These are phyloP conservation scores for Populus ilicifolia DNA, from an alignment of 345 rosid species.

Conservation along the genomic window DNA sequence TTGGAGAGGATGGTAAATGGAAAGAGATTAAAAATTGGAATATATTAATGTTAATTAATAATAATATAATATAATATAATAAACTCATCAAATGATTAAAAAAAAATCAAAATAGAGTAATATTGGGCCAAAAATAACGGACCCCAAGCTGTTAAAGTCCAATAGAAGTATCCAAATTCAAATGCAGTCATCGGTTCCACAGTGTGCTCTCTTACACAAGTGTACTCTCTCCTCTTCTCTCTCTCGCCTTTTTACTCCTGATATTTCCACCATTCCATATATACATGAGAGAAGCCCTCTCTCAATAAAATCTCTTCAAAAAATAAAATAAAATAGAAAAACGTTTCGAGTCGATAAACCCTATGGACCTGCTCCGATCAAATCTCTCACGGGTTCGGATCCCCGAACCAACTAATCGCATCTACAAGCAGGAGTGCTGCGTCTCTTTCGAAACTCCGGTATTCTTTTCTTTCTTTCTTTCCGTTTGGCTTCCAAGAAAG, in stretches of 20 bases:
- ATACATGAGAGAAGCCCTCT: background rate
- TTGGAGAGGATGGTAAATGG: no score
- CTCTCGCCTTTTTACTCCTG: background rate
- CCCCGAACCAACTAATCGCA: slow-evolving; percentile 95
- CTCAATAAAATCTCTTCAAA: background rate
- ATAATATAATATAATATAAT: no score
- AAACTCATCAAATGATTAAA: no score
- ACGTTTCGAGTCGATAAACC: slow-evolving; percentile 18
- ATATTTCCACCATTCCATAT: background rate
- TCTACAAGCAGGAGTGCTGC: slow-evolving; percentile 97
- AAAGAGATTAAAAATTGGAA: no score
- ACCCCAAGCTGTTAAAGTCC: background rate
- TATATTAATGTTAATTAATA: no score
- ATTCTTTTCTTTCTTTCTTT: slow-evolving; percentile 3
- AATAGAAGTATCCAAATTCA: background rate
- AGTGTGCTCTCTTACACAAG: background rate
- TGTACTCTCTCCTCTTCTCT: background rate
- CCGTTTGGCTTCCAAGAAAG: slow-evolving; percentile 8
- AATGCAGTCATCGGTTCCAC: background rate
- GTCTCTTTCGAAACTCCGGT: slow-evolving; percentile 93
- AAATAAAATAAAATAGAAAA: background rate
- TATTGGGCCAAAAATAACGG: background rate
- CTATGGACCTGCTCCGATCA: slow-evolving; percentile 91
- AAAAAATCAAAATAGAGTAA: no score
- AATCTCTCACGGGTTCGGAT: slow-evolving; percentile 94